phyloP scores from a whole-genome alignment of 2,329 filamentous ascomycete genomes.

The Raffaelea albimanens region DNA sequence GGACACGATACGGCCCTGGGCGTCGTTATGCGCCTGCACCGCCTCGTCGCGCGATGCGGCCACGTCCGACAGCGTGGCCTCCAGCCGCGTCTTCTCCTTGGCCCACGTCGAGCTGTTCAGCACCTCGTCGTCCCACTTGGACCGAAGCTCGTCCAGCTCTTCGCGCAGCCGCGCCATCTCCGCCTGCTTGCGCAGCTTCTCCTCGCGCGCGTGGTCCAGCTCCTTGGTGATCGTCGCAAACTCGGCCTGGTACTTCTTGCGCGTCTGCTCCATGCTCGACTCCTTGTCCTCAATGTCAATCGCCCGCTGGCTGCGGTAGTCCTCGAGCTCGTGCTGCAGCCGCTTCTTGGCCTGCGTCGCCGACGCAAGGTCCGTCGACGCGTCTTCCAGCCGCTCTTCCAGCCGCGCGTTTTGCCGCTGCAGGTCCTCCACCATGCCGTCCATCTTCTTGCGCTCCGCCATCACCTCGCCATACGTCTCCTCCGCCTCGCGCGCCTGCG shows the following conservation, averaged over 20 bases:
- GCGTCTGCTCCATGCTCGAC: slow-evolving; percentile 88
- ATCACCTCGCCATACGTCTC: slow-evolving; percentile 84
- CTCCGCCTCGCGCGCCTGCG: slow-evolving; percentile 82
- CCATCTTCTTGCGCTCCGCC: slow-evolving; percentile 86
- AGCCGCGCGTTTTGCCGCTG: slow-evolving; percentile 82
- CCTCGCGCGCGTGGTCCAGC: slow-evolving; percentile 86
- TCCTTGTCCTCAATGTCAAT: slow-evolving; percentile 98
- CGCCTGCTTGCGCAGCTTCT: slow-evolving; percentile 73
- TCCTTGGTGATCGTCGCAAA: slow-evolving; percentile 84
- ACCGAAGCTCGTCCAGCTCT: slow-evolving; percentile 86
- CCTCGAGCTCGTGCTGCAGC: slow-evolving; percentile 92
- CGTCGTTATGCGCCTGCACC: slow-evolving; percentile 85
- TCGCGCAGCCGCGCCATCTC: slow-evolving; percentile 87
- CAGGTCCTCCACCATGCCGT: slow-evolving; percentile 76
- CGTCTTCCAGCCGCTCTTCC: slow-evolving; percentile 84
- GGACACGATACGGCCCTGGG: slow-evolving; percentile 84
- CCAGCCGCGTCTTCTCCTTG: slow-evolving; percentile 90
- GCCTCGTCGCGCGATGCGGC: slow-evolving; percentile 90
- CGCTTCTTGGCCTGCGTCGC: slow-evolving; percentile 85
- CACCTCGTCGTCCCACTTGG: slow-evolving; percentile 97
- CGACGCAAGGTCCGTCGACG: slow-evolving; percentile 79
- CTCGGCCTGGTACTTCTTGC: slow-evolving; percentile 94
- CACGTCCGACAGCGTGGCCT: slow-evolving; percentile 81
- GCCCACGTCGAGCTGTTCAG: slow-evolving; percentile 97
- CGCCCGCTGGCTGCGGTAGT: slow-evolving; percentile 88